Conservation (phyloP, 495 filamentous ascomycete species). For the Aspergillus coremiiformis region DNA sequence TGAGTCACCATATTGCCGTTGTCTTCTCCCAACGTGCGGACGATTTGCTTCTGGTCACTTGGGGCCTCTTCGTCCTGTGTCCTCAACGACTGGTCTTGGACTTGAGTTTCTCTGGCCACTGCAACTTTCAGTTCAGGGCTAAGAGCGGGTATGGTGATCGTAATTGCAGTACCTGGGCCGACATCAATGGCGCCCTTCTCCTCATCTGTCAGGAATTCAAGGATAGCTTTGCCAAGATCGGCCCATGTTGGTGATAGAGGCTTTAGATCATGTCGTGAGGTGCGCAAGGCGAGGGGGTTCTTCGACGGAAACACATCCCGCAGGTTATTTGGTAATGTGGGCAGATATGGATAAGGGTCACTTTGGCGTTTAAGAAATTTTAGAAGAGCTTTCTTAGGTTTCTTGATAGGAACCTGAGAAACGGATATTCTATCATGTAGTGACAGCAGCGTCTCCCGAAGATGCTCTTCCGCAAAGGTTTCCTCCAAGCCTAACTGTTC, state of each 20-base stretch:
- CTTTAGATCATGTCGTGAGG: conserved; percentile 27
- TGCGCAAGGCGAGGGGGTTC: conserved; percentile 22
- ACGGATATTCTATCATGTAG: conserved; percentile 68
- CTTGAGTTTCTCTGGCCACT: conserved; percentile 10
- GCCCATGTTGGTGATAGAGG: conserved; percentile 43
- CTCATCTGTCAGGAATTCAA: conserved; percentile 42
- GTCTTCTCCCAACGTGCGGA: conserved; percentile 9
- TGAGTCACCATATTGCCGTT: conserved; percentile 5
- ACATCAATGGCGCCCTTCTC: conserved; percentile 27
- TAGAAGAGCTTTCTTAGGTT: conserved; percentile 55
- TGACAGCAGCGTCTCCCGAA: conserved; percentile 57
- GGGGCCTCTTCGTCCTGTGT: conserved; percentile 8
- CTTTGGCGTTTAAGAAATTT: conserved; percentile 56
- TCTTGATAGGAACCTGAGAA: conserved; percentile 55
- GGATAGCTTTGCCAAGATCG: conserved; percentile 49
- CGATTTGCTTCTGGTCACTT: conserved; percentile 10
- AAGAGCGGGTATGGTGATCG: conserved; percentile 29
- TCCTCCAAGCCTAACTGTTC: conserved; percentile 80
- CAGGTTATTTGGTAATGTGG: conserved; percentile 38
- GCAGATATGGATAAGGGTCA: conserved; percentile 73
- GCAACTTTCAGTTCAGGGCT: conserved; percentile 13
- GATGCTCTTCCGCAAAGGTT: conserved; percentile 69
- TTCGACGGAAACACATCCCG: conserved; percentile 25
- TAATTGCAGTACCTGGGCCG: conserved; percentile 33
- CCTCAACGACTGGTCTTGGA: conserved; percentile 6